phyloP scores from a whole-genome alignment of 2,329 filamentous ascomycete genomes.

The Scytalidium sp. region DNA sequence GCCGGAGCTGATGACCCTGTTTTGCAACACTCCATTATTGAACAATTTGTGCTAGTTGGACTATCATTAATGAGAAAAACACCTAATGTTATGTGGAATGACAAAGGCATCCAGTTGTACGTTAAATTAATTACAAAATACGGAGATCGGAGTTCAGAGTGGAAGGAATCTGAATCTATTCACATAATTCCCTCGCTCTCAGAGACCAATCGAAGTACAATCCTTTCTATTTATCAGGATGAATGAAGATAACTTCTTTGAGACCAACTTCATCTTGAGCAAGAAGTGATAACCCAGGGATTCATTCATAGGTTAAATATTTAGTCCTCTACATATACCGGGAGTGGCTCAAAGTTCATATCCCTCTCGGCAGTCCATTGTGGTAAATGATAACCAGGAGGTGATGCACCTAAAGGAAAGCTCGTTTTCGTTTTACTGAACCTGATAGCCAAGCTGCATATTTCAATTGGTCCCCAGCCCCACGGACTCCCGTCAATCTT shows the following conservation, averaged over 20 bases:
- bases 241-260: too few relatives aligned
- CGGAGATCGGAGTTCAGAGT: neutral
- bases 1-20: neutral
- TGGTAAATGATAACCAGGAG: neutral
- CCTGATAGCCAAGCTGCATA: neutral
- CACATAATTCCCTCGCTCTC: too few relatives aligned
- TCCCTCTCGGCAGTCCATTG: neutral
- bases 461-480: neutral
- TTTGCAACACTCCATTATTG: neutral
- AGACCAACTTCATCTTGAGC: too few relatives aligned
- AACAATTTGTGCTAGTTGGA: too few relatives aligned
- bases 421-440: neutral
- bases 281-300: too few relatives aligned
- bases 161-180: neutral
- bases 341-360: neutral
- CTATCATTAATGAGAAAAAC: too few relatives aligned
- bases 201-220: too few relatives aligned
- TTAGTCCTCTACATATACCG: neutral
- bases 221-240: neutral
- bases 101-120: too few relatives aligned
- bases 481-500: neutral
- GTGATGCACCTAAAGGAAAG: neutral
- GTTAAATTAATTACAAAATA: too few relatives aligned
- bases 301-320: too few relatives aligned
- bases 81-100: too few relatives aligned